Evolutionary conservation across 1,284 basidiomycete species (phyloP).

Genomic region (Pterula multifida): DNA sequence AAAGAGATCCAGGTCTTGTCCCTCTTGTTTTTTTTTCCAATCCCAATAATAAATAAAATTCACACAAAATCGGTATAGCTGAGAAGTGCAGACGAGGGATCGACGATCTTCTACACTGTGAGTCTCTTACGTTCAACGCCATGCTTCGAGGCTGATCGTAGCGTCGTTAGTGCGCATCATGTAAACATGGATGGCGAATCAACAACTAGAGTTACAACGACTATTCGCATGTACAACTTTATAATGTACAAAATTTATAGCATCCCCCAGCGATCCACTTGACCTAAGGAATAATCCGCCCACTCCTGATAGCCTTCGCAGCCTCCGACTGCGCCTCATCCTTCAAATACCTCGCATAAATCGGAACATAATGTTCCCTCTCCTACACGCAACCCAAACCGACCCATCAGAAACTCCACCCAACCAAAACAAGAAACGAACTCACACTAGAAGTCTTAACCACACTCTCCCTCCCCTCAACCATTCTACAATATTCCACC

Average conservation of each 20-base stretch:
- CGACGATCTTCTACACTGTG: slow-evolving; percentile 74
- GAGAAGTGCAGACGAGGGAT: slow-evolving; percentile 84
- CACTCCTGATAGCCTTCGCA: slow-evolving; percentile 44
- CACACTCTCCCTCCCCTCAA: slow-evolving; percentile 36
- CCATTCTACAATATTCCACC: slow-evolving; percentile 29
- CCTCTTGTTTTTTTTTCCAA: background rate
- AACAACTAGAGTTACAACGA: slow-evolving; percentile 48
- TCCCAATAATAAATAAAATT: slow-evolving; percentile 6
- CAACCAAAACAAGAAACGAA: slow-evolving; percentile 5
- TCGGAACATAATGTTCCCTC: slow-evolving; percentile 31
- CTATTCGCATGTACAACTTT: no score
- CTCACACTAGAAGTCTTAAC: slow-evolving; percentile 38
- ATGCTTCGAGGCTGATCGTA: slow-evolving; percentile 3
- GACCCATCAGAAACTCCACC: background rate
- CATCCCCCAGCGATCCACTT: background rate
- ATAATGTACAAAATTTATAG: no score
- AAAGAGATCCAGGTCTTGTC: slow-evolving; percentile 65
- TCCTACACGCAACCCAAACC: slow-evolving; percentile 25
- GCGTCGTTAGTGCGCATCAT: slow-evolving; percentile 45
- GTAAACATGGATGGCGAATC: slow-evolving; percentile 67
- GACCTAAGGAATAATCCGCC: slow-evolving; percentile 31
- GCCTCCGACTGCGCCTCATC: slow-evolving; percentile 50
- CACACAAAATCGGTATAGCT: slow-evolving; percentile 38
- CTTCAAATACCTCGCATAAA: slow-evolving; percentile 42
- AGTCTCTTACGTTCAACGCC: slow-evolving; percentile 15